Evolutionary conservation across 352 stramenopile species (phyloP), one percentile per base, ranked within the genome.

Genomic region (Thraustochytrium sp.): DNA sequence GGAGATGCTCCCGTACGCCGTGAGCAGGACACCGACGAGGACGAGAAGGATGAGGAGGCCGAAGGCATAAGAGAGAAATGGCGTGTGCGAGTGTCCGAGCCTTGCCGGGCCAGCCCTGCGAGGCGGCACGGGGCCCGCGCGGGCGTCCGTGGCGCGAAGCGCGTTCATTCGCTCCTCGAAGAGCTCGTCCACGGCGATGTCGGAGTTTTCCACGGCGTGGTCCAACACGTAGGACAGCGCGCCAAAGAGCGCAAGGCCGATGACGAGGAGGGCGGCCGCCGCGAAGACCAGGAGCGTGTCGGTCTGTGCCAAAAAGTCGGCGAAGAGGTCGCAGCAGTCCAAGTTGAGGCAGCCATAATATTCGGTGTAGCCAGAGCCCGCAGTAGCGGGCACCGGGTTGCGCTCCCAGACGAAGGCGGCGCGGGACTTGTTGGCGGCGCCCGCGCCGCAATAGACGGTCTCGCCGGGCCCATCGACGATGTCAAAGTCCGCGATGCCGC

Each of bases 331-430:
- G 68, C 68, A 80, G 46, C 68, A 80, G 16, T 72, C 48, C 13
- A 46, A 16, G 68, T 80, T 80, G 37, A 80, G 31, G 38, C 68
- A 80, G 29, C 68, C 68, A 53, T 51, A 80, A 13, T 63, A 53
- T 3, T 80, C 31, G 13, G 38, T 48, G 26, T 37, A 44, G 44
- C 26, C 31, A 4, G 18, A 23, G 34, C 11, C 29, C 31, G 29
- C 3, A n/a, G 59, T 31, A 4, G n/a, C n/a, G 5, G 13, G 13
- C 1, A 64, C 42, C 13, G 68, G 68, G 31, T 64, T 80, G 23
- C 68, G 48, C 16, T 80, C 68, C 68, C 68, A 80, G 3, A 64
- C 68, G 26, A 75, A 53, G 23, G 68, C 68, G n/a, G n/a, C 68
- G 34, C 68, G 68, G 5, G 46, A 9, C 31, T 80, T 80, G 26